Base-by-base conservation (phyloP, 352 stramenopile species). In the Globisporangium barbulae region DNA sequence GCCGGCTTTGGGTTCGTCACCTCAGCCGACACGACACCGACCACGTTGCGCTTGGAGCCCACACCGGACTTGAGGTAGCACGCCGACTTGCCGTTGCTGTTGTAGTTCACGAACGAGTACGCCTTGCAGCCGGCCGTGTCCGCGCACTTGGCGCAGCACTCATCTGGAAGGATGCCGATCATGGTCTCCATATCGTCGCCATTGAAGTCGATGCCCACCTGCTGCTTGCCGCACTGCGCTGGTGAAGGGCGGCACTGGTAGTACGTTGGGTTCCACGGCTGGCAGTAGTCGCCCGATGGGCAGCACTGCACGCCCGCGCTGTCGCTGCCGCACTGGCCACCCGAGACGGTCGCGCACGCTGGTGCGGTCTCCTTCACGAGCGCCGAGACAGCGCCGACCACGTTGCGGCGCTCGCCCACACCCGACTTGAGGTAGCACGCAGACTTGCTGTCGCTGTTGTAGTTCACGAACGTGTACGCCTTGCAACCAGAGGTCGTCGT, bases 21-120 rank as follows among this genome's bases (percentile, higher is more conserved):
- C 15, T 48, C 42, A 15, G 42, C 42, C 42, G 42, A 48, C 42
- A 48, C 42, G 15, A n/a, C 42, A 6, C 42, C 42, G 13, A n/a
- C 17, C 19, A 22, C 42, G 42, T 21, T 22, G 15, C 1, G 13
- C 42, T 48, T 48, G 15, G 42, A 48, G 42, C 42, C 42, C 42
- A 48, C 42, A 69, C 60, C 49, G 17, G 25, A 54, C 49, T 65
- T 65, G 25, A 65, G 49, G 37, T 65, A 65, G 37, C 60, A 65
- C 52, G 60, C 60, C 35, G 60, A 35, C 30, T 52, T 57, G 35
- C 60, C 65, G 57, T 62, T 56, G 10, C n/a, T 12, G 50, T 58
- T 68, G 25, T 53, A 47, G 53, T 70, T 67, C 35, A 90, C 54
- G 48, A 82, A 86, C 39, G 78, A 80, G 71, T 85, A 88, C 6